Evolutionary conservation across 164 flowering plant genomes (phyloP), one percentile per base, ranked within the genome.

Genomic region (Cinnamomum chago): DNA sequence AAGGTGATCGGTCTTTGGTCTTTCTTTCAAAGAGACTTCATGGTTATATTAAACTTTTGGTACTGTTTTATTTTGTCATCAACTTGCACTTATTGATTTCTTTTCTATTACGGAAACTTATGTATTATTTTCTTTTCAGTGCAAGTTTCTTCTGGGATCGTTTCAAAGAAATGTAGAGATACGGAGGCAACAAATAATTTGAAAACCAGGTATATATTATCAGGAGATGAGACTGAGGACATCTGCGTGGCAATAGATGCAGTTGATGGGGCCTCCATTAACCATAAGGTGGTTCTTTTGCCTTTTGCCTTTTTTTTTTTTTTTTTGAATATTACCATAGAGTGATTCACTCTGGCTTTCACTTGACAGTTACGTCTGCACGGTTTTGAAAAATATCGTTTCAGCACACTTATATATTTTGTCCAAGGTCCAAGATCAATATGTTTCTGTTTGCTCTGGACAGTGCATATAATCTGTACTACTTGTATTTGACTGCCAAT

Each of bases 221-320:
- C 77, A 58, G 81, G 68, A 23, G 83, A 82, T 70, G 87, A 82
- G 71, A 52, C 75, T 71, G 75, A 81, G n/a, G 76, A 77, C 78
- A 77, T 70, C 58, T 77, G 80, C 76, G 58, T 84, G 75, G 86
- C 28, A 35, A 35, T 30, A 76, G 79, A 79, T 77, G 82, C 76
- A 69, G 28, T n/a, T 70, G 68, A 71, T 40, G 80, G 20, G 67
- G 78, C 77, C 76, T 73, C 76, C 9, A 2, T 79, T 27, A 86
- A 82, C 62, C 75, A 62, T 76, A 82, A 89, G 94, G 98, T 91
- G 77, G 79, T 58, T 80, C 55, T 50, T 60, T 30, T 30, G 1
- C 35, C 3, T n/a, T n/a, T n/a, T n/a, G n/a, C n/a, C 0, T 30
- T 30, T 30, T 30, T 30, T 30, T 12, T 64, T 11, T 64, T 11